These are phyloP conservation scores for Monilinia polystroma DNA, from an alignment of 2,329 filamentous ascomycete genomes.

Conservation along the genomic window DNA sequence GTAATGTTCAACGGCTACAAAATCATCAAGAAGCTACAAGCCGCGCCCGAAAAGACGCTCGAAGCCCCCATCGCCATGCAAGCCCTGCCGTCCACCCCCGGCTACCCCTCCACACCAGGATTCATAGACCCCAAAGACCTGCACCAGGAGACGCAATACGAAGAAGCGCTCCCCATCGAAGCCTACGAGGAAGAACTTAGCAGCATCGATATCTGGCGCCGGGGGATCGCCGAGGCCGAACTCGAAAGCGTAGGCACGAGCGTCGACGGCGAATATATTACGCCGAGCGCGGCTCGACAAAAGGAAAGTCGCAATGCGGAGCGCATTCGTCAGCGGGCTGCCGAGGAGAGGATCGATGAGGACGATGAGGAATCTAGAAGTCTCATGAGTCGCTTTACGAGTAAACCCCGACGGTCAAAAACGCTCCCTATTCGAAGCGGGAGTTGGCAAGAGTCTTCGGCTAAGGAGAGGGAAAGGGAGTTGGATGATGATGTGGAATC, in stretches of 20 bases:
- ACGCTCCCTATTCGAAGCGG: background rate
- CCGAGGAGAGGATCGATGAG: slow-evolving; percentile 26
- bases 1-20: slow-evolving; percentile 97
- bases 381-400: background rate
- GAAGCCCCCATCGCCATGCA: slow-evolving; percentile 26
- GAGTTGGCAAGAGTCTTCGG: background rate
- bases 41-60: slow-evolving; percentile 30
- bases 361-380: slow-evolving; percentile 6
- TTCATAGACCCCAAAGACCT: slow-evolving; percentile 13
- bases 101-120: slow-evolving; percentile 1
- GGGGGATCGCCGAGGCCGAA: slow-evolving; percentile 39
- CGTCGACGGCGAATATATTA: slow-evolving; percentile 41
- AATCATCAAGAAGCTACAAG: slow-evolving; percentile 82
- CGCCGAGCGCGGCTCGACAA: slow-evolving; percentile 36
- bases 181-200: slow-evolving; percentile 39
- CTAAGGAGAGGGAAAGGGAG: background rate
- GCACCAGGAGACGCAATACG: background rate
- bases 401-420: slow-evolving; percentile 15
- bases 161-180: slow-evolving; percentile 27
- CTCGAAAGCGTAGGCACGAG: slow-evolving; percentile 37
- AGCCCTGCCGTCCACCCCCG: background rate
- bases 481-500: slow-evolving; percentile 8
- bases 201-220: slow-evolving; percentile 40
- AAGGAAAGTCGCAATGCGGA: slow-evolving; percentile 28
- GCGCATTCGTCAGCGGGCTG: slow-evolving; percentile 31